Base-by-base conservation (phyloP, 805 yeast species). In the Torulaspora indica region DNA sequence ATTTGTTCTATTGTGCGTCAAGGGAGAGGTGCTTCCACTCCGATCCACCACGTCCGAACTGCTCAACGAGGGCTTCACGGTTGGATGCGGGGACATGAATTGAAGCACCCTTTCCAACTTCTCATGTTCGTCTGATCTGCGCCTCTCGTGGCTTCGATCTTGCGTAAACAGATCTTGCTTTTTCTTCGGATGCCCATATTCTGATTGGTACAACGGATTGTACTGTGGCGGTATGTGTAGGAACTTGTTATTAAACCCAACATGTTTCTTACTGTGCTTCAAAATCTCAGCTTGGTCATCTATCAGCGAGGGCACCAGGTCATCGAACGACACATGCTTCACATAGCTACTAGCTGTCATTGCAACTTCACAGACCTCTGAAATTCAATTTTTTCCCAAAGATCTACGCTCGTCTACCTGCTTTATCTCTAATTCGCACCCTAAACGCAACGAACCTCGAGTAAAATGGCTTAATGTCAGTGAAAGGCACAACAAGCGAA, bases 281-380 rank as follows among this genome's bases (percentile, higher is more conserved):
- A 54, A 29, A 7, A 46, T 36, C n/a, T 48, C 49, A 3, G 53
- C 56, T 45, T 61, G 62, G 28, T 58, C 64, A 38, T 61, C 65
- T 1, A 53, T 42, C 31, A 60, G 42, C 3, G 57, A 40, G 8
- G 68, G 67, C 10, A 65, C 48, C 7, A 63, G 45, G 44, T 63
- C 64, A 46, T 63, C 64, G 33, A 63, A 63, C 12, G 67, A 62
- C 5, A 63, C 63, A 38, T 59, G 64, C 12, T 53, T 55, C 13
- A 53, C 49, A 38, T 55, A 63, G 14, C 34, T 36, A 28, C 40
- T 17, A 4, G 35, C 13, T n/a, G 38, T 23, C 43, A 40, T 40
- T 12, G 38, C 13, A n/a, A 15, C 15, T 30, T 10, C 12, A 20
- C 5, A 4, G 22, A 5, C 5, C 22, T 20, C 22, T 5, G 5